phyloP scores from a whole-genome alignment of 2,329 filamentous ascomycete species.

The Samsoniella hepiali region DNA sequence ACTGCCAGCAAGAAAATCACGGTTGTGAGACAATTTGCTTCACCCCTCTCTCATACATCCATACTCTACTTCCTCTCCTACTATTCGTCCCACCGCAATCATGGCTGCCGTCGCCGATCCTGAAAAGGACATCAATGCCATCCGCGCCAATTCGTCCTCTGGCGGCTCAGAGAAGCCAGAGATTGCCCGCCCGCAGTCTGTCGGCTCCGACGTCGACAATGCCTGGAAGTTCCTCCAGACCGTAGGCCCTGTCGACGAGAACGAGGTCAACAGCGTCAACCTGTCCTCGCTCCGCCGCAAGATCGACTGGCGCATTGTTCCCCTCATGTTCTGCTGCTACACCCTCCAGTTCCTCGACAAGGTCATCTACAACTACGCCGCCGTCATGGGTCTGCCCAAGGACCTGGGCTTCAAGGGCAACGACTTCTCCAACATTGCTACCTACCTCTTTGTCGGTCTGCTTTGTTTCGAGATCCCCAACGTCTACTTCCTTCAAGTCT shows the following conservation, averaged over 20 bases:
- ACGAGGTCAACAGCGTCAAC: constrained; percentile 36
- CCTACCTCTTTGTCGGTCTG: constrained; percentile 61
- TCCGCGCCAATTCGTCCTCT: constrained; percentile 14
- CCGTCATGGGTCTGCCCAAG: constrained; percentile 59
- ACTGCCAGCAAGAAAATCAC: background rate
- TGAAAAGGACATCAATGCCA: constrained; percentile 15
- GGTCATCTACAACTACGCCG: constrained; percentile 62
- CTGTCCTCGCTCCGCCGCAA: constrained; percentile 48
- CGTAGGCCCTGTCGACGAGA: constrained; percentile 38
- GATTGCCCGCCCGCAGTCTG: constrained; percentile 10
- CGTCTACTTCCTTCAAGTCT: constrained; percentile 56
- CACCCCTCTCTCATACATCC: background rate
- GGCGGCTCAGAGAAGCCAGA: constrained; percentile 20
- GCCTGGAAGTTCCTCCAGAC: constrained; percentile 46
- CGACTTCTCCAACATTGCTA: constrained; percentile 60
- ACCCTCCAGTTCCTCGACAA: constrained; percentile 64
- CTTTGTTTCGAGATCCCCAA: constrained; percentile 58
- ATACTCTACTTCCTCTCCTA: background rate
- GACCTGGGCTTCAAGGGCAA: constrained; percentile 51
- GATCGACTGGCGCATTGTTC: constrained; percentile 58
- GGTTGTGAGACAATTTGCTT: background rate
- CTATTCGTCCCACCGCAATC: background rate
- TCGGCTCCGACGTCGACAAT: constrained; percentile 35
- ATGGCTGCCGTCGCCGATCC: constrained; percentile 25
- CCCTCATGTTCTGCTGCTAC: constrained; percentile 60